Evolutionary conservation across 1,139 yeast genomes (phyloP), one percentile per base, ranked within the genome.

Genomic region (Yamadazyma trypodendri): DNA sequence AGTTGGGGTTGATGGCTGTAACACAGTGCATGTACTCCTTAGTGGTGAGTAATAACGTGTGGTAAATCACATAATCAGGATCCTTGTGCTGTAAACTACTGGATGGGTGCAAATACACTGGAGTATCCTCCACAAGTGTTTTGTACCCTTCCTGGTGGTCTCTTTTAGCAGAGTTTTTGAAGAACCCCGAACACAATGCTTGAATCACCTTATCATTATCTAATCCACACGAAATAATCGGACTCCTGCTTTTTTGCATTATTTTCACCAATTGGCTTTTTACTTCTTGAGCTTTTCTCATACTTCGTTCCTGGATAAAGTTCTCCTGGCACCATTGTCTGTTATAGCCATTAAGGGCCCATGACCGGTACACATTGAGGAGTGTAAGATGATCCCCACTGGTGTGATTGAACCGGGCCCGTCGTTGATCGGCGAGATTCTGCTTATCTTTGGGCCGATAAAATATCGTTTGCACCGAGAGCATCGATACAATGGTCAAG

Each of bases 11-110:
- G 36, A 92, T 81, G 4, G 77, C 71, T 0, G 95, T 83, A 7
- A 82, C 85, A 50, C 88, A 84, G 42, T 88, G 94, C 96, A 92
- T 88, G 58, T 89, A 92, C 65, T 90, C 97, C 53, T 80, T 81
- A 4, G 88, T 75, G 0, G 97, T 92, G 51, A 87, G 68, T 32
- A 90, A 67, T 39, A 92, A 67, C 5, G 94, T 83, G 54, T 90
- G 95, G 54, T 89, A 92, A 2, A 92, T 68, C 37, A 89, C 94
- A 53, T 84, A 85, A 44, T 84, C 89, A 2, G 90, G 81, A 14
- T 72, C 75, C 49, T 83, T 84, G 17, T 83, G 85, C 55, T 78
- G 85, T 24, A 92, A 59, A 1, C 94, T 72, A 32, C 95, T 85
- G 2, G 95, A 84, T 1, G 98, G 98, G 58, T 94, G 98, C 51